These are phyloP conservation scores for Hypholoma fasciculare DNA, from an alignment of 768 basidiomycete genomes.

Conservation along the genomic window DNA sequence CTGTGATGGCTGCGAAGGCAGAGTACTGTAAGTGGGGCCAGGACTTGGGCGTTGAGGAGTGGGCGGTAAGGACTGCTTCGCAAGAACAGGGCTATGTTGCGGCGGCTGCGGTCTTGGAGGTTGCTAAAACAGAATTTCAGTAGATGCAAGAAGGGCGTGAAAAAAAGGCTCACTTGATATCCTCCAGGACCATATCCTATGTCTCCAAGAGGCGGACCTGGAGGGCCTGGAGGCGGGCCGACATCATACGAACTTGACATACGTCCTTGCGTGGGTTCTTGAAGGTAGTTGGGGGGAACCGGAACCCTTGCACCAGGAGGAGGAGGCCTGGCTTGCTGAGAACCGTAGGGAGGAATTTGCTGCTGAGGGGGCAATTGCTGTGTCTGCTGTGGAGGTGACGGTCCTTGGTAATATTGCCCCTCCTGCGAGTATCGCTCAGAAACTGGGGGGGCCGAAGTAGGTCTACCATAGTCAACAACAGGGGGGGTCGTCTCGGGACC, in stretches of 20 bases:
- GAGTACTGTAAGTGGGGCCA: slow-evolving; percentile 17
- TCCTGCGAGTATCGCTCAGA: slow-evolving; percentile 43
- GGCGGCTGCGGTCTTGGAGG: slow-evolving; percentile 16
- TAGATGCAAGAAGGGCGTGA: background rate
- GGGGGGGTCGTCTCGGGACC: slow-evolving; percentile 34
- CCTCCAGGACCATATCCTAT: slow-evolving; percentile 33
- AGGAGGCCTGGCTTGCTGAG: slow-evolving; percentile 29
- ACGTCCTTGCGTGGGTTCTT: slow-evolving; percentile 33
- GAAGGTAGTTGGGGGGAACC: slow-evolving; percentile 45
- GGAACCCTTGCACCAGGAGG: slow-evolving; percentile 45
- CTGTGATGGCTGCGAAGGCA: slow-evolving; percentile 16
- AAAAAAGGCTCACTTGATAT: slow-evolving; percentile 28
- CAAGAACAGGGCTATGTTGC: slow-evolving; percentile 20
- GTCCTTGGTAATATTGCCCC: slow-evolving; percentile 37
- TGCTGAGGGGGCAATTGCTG: slow-evolving; percentile 25
- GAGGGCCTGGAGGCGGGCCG: slow-evolving; percentile 19
- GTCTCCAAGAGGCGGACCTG: slow-evolving; percentile 22
- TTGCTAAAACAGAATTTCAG: slow-evolving; percentile 1
- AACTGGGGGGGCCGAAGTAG: slow-evolving; percentile 29
- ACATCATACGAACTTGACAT: slow-evolving; percentile 25
- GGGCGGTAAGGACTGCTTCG: slow-evolving; percentile 26
- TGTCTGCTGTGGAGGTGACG: slow-evolving; percentile 26
- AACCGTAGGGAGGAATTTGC: slow-evolving; percentile 23
- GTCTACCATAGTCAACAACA: slow-evolving; percentile 39
- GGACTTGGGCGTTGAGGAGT: slow-evolving; percentile 26